phyloP scores from a whole-genome alignment of 768 basidiomycete genomes.

The Leccinum imitatum region DNA sequence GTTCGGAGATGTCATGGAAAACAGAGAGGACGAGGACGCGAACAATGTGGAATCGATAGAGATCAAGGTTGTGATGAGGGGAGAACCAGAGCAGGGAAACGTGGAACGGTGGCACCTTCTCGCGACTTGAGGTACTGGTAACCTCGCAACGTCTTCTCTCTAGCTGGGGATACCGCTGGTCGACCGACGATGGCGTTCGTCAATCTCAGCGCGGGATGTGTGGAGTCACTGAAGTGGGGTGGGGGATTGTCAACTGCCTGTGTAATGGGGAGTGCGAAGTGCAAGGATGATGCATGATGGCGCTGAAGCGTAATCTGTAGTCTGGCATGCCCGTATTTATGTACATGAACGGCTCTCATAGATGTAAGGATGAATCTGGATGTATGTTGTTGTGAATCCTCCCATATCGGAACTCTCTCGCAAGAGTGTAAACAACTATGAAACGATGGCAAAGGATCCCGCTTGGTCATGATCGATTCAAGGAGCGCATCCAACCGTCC shows the following conservation, averaged over 20 bases:
- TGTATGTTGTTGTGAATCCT: too few species aligned
- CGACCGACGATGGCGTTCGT: neutral
- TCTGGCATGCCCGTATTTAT: too few species aligned
- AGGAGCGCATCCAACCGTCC: constrained; percentile 64
- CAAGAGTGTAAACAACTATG: constrained; percentile 19
- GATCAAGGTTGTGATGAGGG: neutral
- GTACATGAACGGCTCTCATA: too few species aligned
- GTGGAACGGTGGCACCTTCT: too few species aligned
- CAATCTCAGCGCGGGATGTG: neutral
- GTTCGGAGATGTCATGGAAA: neutral
- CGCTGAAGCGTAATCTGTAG: too few species aligned
- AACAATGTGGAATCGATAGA: neutral
- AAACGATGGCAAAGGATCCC: constrained; percentile 24
- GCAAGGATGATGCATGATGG: too few species aligned
- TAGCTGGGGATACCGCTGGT: neutral
- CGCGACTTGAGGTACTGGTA: too few species aligned
- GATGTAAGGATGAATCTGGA: too few species aligned
- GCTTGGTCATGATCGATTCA: constrained; percentile 65
- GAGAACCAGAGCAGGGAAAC: too few species aligned
- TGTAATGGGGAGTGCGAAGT: too few species aligned
- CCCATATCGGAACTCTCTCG: constrained; percentile 26
- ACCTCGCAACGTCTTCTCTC: too few species aligned
- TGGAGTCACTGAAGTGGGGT: neutral
- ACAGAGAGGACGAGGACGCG: neutral
- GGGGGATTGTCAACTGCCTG: neutral